Percentiles rank a stretch among this genome's conserved stretches.
Conservation (phyloP, 345 rosid genomes). For the Eucalyptus dawsonii region DNA sequence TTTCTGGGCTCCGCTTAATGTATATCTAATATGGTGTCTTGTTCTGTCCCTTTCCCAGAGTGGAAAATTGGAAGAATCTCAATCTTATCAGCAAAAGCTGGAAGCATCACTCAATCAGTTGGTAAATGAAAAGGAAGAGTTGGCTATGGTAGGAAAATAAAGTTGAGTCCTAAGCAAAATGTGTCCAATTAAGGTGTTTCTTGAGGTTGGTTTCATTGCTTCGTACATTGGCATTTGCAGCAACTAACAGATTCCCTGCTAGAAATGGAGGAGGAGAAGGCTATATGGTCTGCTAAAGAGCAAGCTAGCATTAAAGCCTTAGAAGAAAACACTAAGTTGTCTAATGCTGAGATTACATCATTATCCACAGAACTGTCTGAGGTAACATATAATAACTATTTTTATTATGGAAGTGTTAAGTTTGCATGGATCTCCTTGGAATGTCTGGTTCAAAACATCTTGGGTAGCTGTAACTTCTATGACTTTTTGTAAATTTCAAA, state of each 20-base stretch:
- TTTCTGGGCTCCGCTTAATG: neutral
- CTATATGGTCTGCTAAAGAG: constrained; percentile 70
- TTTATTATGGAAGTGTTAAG: neutral
- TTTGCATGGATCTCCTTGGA: neutral
- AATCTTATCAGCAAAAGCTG: constrained; percentile 31
- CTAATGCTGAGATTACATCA: constrained; percentile 23
- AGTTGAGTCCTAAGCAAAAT: neutral
- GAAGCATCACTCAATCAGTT: constrained; percentile 34
- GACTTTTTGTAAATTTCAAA: neutral
- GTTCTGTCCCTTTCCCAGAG: constrained; percentile 27
- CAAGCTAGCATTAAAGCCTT: constrained; percentile 45
- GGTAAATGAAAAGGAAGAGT: constrained; percentile 79
- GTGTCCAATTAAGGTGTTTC: neutral
- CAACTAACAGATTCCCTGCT: constrained; percentile 70
- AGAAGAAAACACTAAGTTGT: constrained; percentile 42
- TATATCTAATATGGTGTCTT: neutral
- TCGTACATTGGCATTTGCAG: constrained; percentile 13
- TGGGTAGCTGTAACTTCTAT: neutral
- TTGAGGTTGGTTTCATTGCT: neutral
- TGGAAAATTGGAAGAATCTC: constrained; percentile 48
- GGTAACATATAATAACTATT: constrained; percentile 19
- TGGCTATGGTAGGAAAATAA: constrained; percentile 54
- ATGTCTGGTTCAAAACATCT: neutral
- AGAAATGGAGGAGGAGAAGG: constrained; percentile 92
- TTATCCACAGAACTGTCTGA: constrained; percentile 35